Evolutionary conservation across 169 alveolate species (phyloP).

Genomic region (Plasmodium coatneyi): DNA sequence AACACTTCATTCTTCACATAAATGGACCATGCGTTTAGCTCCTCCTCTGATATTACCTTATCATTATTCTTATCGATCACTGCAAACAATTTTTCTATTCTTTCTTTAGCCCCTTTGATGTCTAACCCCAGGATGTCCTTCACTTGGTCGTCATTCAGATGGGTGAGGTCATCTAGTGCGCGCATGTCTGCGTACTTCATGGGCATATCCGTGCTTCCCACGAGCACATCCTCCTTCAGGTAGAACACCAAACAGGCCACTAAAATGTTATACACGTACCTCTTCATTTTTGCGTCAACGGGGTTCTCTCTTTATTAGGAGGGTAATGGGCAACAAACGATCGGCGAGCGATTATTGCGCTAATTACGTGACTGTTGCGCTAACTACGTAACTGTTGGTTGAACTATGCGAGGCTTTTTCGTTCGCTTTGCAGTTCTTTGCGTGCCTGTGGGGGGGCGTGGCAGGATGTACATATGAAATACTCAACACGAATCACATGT

Average conservation of each 20-base stretch:
- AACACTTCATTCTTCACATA: constrained; percentile 76
- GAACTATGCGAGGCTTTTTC: background rate
- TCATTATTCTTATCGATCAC: constrained; percentile 78
- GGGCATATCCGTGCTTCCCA: background rate
- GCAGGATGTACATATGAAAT: too few species aligned
- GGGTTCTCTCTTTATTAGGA: background rate
- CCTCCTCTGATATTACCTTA: constrained; percentile 65
- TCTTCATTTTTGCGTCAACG: constrained; percentile 19
- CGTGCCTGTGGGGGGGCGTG: background rate
- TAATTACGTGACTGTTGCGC: background rate
- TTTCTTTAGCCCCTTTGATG: constrained; percentile 70
- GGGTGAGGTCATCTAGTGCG: constrained; percentile 46
- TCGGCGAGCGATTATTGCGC: background rate
- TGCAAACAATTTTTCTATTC: constrained; percentile 73
- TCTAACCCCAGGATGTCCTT: constrained; percentile 52
- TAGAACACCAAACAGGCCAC: background rate
- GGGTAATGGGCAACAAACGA: too few species aligned
- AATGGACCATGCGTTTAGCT: constrained; percentile 58
- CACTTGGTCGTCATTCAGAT: constrained; percentile 36
- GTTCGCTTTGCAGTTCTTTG: background rate
- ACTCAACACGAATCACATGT: too few species aligned
- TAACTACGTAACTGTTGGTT: background rate
- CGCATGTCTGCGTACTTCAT: constrained; percentile 45
- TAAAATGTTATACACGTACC: background rate
- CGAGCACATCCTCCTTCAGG: background rate